Percentiles rank a stretch among this genome's conserved stretches.
Evolutionary conservation across 2,329 filamentous ascomycete species (phyloP).

Genomic region (Penicillium sp.): DNA sequence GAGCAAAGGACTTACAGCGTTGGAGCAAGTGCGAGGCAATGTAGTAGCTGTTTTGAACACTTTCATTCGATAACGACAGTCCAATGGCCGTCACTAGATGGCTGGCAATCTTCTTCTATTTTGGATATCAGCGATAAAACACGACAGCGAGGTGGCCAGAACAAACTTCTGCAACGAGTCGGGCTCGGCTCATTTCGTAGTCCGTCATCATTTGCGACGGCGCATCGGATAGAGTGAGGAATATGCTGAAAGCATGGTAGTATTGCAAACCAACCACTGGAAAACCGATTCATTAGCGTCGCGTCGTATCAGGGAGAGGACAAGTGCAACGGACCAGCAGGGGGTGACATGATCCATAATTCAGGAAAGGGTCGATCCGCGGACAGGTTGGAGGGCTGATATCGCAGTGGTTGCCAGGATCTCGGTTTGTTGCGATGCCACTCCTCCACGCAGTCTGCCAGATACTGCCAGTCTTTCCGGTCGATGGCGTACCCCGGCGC

Average conservation of each 20-base stretch:
- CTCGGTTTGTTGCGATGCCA: conserved; percentile 31
- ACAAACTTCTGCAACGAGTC: conserved; percentile 26
- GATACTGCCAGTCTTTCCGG: conserved; percentile 22
- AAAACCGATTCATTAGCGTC: not conserved
- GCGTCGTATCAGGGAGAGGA: not conserved
- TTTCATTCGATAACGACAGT: conserved; percentile 31
- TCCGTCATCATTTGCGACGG: conserved; percentile 21
- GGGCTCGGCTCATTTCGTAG: conserved; percentile 25
- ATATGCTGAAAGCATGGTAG: conserved; percentile 32
- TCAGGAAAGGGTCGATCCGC: conserved; percentile 31
- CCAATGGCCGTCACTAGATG: conserved; percentile 30
- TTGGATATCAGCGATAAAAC: conserved; percentile 1
- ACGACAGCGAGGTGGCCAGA: not conserved
- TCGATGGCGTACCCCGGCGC: conserved; percentile 20
- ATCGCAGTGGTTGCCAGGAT: conserved; percentile 33
- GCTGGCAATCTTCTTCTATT: conserved; percentile 26
- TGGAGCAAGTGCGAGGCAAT: conserved; percentile 31
- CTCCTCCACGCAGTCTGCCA: conserved; percentile 26
- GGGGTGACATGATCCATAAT: conserved; percentile 35
- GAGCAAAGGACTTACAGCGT: conserved; percentile 20
- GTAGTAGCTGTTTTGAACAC: conserved; percentile 31
- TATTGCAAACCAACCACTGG: conserved; percentile 38
- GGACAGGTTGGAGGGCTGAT: conserved; percentile 22
- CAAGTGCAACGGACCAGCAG: conserved; percentile 26
- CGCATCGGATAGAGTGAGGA: conserved; percentile 27